Conservation (phyloP, 371 early-diverging fungal genomes). For the Nematocida ausubeli region DNA sequence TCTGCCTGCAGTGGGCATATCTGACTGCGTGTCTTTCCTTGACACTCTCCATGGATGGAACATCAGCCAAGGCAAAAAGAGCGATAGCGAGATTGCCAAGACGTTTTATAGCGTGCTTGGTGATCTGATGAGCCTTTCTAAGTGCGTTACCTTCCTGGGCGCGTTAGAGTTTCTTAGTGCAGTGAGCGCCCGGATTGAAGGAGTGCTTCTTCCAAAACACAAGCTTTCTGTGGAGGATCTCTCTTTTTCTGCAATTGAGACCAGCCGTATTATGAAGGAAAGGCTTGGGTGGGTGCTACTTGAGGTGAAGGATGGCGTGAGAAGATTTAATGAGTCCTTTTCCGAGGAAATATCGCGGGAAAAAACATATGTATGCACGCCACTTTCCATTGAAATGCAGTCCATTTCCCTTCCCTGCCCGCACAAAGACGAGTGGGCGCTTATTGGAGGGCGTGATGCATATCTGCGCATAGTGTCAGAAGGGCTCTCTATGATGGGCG, state of each 20-base stretch:
- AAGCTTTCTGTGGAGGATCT: neutral
- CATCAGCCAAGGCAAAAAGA: neutral
- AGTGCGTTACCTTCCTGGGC: slow-evolving; percentile 15
- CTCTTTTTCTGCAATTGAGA: neutral
- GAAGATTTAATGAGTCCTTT: slow-evolving; percentile 11
- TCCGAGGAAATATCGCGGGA: slow-evolving; percentile 18
- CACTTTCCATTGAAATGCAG: slow-evolving; percentile 12
- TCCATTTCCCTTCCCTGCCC: neutral
- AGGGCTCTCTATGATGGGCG: neutral
- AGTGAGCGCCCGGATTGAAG: neutral
- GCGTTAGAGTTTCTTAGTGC: neutral
- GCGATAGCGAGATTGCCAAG: neutral
- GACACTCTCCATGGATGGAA: slow-evolving; percentile 41
- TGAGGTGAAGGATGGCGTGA: slow-evolving; percentile 23
- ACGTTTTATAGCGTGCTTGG: neutral
- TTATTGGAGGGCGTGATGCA: neutral
- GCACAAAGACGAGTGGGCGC: slow-evolving; percentile 6
- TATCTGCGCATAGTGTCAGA: neutral
- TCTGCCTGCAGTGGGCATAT: slow-evolving; percentile 8
- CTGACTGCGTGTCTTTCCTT: neutral
- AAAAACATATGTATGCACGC: neutral
- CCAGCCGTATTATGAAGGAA: neutral
- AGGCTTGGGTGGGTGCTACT: neutral
- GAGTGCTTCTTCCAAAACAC: neutral
- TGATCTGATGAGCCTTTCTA: neutral